Evolutionary conservation across 148 eudicot genomes (phyloP).

Genomic region (Camellia lanceoleosa): DNA sequence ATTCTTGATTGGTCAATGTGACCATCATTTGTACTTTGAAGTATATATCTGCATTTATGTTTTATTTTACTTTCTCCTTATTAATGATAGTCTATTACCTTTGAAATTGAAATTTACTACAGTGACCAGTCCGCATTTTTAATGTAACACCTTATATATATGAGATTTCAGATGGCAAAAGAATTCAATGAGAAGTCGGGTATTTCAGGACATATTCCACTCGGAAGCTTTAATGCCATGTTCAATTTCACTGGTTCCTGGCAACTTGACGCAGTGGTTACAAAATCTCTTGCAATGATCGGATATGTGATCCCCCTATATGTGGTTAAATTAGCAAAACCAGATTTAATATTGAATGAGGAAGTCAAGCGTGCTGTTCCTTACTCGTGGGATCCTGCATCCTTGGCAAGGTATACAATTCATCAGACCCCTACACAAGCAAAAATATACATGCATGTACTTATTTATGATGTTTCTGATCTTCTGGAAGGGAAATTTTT

Average conservation of each 20-base stretch:
- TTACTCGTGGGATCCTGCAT: slow-evolving; percentile 91
- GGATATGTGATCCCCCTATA: slow-evolving; percentile 69
- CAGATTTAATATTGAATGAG: slow-evolving; percentile 57
- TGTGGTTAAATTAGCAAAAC: slow-evolving; percentile 47
- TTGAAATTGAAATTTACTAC: background rate
- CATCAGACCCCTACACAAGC: background rate
- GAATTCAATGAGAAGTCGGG: slow-evolving; percentile 68
- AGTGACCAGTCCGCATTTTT: background rate
- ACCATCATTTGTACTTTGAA: background rate
- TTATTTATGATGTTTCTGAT: background rate
- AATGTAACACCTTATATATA: slow-evolving; percentile 7
- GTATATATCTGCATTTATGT: background rate
- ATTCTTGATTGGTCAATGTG: background rate
- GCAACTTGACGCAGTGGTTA: slow-evolving; percentile 85
- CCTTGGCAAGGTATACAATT: slow-evolving; percentile 78
- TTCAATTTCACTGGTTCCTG: slow-evolving; percentile 87
- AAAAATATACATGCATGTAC: too few relatives aligned
- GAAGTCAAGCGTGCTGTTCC: slow-evolving; percentile 87
- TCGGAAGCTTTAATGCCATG: slow-evolving; percentile 98
- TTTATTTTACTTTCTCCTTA: background rate
- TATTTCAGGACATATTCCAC: slow-evolving; percentile 69
- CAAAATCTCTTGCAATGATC: slow-evolving; percentile 90
- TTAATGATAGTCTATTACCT: background rate
- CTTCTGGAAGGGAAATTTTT: background rate
- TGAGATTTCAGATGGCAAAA: slow-evolving; percentile 68